Base-by-base conservation (phyloP, 192 early-diverging fungal species). In the Backusella mclennaniae region DNA sequence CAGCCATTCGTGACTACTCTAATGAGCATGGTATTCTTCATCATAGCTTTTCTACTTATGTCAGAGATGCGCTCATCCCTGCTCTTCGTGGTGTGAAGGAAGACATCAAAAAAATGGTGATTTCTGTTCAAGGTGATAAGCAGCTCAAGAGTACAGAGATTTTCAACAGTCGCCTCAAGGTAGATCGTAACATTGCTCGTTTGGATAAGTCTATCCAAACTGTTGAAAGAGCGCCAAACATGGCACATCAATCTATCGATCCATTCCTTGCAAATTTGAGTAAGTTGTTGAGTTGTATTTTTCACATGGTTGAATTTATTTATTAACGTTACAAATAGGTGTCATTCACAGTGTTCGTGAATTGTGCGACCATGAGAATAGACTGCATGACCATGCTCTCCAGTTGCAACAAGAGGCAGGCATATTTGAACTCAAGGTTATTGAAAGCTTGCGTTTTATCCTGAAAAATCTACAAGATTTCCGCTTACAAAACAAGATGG, bases 341-440 rank as follows among this genome's bases (percentile, higher is more conserved):
- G 53, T 71, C 17, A 80, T 67, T 17, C 63, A 80, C 23, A 41
- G 56, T 15, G 41, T 76, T 21, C 39, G 71, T 4, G 74, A 59
- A 12, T 46, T 80, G 17, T 69, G 67, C 33, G 38, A 76, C 5
- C 71, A 84, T 44, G 82, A 84, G 52, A 84, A 84, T 35, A 74
- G 23, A 15, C 36, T 84, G 26, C 82, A 84, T 36, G 76, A 74
- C 2, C 74, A 73, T 21, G 73, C 80, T n/a, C 59, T 77, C 7
- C 67, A 77, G 3, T 73, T 84, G 14, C 82, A 84, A 29, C 52
- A 67, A 5, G 79, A 84, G 35, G 39, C 69, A 11, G 73, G 35
- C 19, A 67, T 71, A 0, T 75, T 84, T 67, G 82, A 84, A 49
- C 70, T 73, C 9, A 73, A 73, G 19, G 35, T 84, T 1, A 53